Evolutionary conservation across 2,329 filamentous ascomycete species (phyloP).

Genomic region (Ophiostoma tasmaniense): DNA sequence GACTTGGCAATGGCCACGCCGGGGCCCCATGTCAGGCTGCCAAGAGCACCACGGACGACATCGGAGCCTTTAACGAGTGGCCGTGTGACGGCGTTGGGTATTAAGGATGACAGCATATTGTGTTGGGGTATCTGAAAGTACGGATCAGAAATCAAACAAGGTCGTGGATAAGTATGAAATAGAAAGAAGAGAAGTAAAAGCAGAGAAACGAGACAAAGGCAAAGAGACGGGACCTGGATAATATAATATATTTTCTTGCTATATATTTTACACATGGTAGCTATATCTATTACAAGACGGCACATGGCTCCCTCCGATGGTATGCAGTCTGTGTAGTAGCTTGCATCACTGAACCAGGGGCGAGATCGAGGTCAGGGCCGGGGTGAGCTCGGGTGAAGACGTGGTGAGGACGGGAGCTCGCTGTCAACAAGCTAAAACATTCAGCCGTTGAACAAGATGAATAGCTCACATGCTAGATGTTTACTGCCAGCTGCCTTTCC

Average conservation of each 20-base stretch:
- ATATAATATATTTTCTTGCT: not conserved
- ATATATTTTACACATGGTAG: not conserved
- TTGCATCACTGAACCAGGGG: not conserved
- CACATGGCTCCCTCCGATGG: not conserved
- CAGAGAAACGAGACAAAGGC: not conserved
- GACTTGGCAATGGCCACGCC: slow-evolving; percentile 39
- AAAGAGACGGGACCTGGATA: not conserved
- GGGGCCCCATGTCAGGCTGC: slow-evolving; percentile 40
- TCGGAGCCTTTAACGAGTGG: slow-evolving; percentile 34
- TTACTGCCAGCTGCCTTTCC: too few relatives aligned
- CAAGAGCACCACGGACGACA: slow-evolving; percentile 34
- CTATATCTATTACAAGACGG: not conserved
- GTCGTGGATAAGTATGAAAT: not conserved
- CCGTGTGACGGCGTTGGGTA: slow-evolving; percentile 26
- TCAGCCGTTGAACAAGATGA: too few relatives aligned
- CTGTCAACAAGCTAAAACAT: too few relatives aligned
- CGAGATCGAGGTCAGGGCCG: slow-evolving; percentile 1
- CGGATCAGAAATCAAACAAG: not conserved
- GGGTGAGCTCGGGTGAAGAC: not conserved
- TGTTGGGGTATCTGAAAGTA: not conserved
- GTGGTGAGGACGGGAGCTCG: too few relatives aligned
- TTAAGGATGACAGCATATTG: slow-evolving; percentile 23
- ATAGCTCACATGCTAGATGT: too few relatives aligned
- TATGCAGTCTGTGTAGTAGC: not conserved
- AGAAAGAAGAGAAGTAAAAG: not conserved